Base-by-base conservation (phyloP, 345 rosid genomes). In the Ceriops tagal region DNA sequence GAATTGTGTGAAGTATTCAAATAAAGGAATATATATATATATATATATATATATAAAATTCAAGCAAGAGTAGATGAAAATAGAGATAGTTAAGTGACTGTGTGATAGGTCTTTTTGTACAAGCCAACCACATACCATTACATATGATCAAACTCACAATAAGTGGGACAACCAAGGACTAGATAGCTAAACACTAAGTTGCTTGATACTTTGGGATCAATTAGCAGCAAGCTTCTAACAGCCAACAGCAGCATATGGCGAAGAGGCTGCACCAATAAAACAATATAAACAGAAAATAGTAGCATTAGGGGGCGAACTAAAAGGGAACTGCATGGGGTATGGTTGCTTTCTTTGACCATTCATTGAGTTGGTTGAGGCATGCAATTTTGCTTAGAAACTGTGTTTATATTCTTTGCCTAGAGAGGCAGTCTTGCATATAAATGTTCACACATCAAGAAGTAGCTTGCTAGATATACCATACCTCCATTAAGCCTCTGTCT, bases 221-320 rank as follows among this genome's bases (percentile, higher is more conserved):
- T 78, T 53, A 84, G 83, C 64, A 72, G 82, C 93, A 88, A 30
- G 71, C 74, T 77, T 84, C 90, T 66, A 87, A 84, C 26, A 84
- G 61, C 90, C 90, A 86, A 68, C 93, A 88, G 78, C 93, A 88
- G 70, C 90, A 88, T 27, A 88, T 84, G 46, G 87, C 84, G 32
- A 80, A 83, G 61, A 86, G 80, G 80, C 93, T 84, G 86, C 78
- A 73, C 56, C 37, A 58, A 0, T 2, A 32, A 71, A 22, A 65
- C 61, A 24, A 10, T 8, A 11, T 53, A 47, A 51, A 21, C 4
- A 28, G 9, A 43, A 51, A 22, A 28, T 31, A 32, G 61, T 43
- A 43, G 39, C 46, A 57, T 35, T 30, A 37, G 8, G 56, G 2
- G 6, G 59, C 16, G 34, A 9, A 34, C 35, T 13, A 35, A 15